phyloP scores from a whole-genome alignment of 2,329 filamentous ascomycete genomes.

The Trichoderma hamatum region DNA sequence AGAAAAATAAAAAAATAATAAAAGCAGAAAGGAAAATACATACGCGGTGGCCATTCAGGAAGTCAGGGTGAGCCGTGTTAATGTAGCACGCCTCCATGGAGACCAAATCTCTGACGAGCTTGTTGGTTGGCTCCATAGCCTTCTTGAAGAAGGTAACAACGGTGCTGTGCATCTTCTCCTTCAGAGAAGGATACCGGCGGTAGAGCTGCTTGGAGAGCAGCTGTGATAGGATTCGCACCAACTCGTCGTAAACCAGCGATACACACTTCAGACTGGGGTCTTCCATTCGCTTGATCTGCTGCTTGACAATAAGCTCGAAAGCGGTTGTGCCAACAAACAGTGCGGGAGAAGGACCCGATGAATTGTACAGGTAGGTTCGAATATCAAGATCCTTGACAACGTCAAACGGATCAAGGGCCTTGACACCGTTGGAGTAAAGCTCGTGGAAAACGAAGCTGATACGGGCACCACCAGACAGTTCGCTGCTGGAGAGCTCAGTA shows the following conservation, averaged over 20 bases:
- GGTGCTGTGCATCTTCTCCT: slow-evolving; percentile 94
- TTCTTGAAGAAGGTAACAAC: slow-evolving; percentile 98
- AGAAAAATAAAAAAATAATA: no score
- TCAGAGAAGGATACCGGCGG: slow-evolving; percentile 87
- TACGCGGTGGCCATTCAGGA: slow-evolving; percentile 90
- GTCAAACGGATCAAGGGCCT: slow-evolving; percentile 97
- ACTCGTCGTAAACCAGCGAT: slow-evolving; percentile 93
- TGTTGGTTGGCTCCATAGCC: slow-evolving; percentile 97
- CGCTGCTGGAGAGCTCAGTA: slow-evolving; percentile 89
- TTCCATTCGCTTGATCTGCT: slow-evolving; percentile 95
- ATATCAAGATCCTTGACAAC: slow-evolving; percentile 97
- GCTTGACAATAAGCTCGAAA: slow-evolving; percentile 98
- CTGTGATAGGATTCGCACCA: slow-evolving; percentile 92
- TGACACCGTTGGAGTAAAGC: slow-evolving; percentile 94
- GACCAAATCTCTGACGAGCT: slow-evolving; percentile 90
- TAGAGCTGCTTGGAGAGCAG: slow-evolving; percentile 87
- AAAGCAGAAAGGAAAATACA: slow-evolving; percentile 35
- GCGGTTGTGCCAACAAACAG: slow-evolving; percentile 96
- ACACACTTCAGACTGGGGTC: slow-evolving; percentile 98
- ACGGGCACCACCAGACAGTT: slow-evolving; percentile 93
- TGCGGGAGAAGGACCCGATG: slow-evolving; percentile 94
- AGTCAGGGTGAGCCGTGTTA: slow-evolving; percentile 98
- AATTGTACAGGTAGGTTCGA: slow-evolving; percentile 96
- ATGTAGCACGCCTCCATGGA: slow-evolving; percentile 96
- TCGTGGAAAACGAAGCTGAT: slow-evolving; percentile 99